Percentiles rank a stretch among this genome's conserved stretches.
These are phyloP conservation scores for Curvularia spicifera DNA, from an alignment of 2,329 filamentous ascomycete species.

Conservation along the genomic window DNA sequence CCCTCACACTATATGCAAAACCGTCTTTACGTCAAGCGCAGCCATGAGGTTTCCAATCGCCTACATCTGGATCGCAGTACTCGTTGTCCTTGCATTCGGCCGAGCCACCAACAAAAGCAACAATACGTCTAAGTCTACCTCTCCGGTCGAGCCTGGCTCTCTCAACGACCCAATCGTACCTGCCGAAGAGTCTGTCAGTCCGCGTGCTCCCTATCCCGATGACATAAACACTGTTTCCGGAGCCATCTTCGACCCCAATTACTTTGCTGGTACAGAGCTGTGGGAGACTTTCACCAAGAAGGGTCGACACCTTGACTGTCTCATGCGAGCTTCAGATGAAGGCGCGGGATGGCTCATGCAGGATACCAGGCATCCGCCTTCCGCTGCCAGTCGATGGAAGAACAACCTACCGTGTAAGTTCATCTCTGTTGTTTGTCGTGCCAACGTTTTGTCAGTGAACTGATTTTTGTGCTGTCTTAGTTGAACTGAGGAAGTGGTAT, in stretches of 20 bases:
- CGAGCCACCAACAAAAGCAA: background rate
- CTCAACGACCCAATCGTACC: background rate
- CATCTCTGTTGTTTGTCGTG: too few species aligned
- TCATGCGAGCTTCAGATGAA: conserved; percentile 27
- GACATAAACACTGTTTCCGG: background rate
- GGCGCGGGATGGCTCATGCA: conserved; percentile 21
- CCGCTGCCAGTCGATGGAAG: conserved; percentile 27
- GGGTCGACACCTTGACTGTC: conserved; percentile 20
- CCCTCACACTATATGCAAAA: background rate
- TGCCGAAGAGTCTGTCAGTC: background rate
- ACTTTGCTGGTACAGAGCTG: conserved; percentile 10
- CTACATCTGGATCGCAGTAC: background rate
- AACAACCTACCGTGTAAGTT: conserved; percentile 19
- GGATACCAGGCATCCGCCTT: conserved; percentile 22
- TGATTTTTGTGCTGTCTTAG: background rate
- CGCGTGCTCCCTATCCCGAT: background rate
- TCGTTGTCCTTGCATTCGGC: background rate
- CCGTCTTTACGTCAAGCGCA: too few species aligned
- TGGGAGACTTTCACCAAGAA: conserved; percentile 23
- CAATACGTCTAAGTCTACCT: background rate
- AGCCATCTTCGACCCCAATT: conserved; percentile 11
- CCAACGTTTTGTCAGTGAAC: background rate
- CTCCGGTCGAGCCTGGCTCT: background rate
- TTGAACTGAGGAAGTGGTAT: conserved; percentile 18
- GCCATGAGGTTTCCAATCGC: background rate